Percentiles rank a stretch among this genome's conserved stretches.
Conservation (phyloP, 1,284 basidiomycete genomes). For the Peniophora sp. region DNA sequence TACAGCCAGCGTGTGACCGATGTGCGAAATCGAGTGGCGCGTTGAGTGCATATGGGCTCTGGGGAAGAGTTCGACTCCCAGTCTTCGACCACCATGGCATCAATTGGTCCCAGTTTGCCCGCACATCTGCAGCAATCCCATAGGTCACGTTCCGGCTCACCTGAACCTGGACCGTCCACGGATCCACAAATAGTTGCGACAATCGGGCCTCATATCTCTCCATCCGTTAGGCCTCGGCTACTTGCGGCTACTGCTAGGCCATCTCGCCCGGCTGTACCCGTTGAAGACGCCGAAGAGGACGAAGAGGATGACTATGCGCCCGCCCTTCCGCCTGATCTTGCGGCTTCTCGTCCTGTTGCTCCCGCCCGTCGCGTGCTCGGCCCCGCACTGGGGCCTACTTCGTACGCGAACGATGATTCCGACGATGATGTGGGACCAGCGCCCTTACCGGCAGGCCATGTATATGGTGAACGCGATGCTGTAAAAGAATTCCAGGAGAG, state of each 20-base stretch:
- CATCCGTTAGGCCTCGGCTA: slow-evolving; percentile 16
- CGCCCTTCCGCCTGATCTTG: slow-evolving; percentile 55
- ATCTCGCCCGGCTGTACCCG: slow-evolving; percentile 7
- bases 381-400: slow-evolving; percentile 12
- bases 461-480: slow-evolving; percentile 41
- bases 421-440: slow-evolving; percentile 72
- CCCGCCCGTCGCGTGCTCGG: slow-evolving; percentile 13
- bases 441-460: slow-evolving; percentile 43
- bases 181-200: slow-evolving; percentile 7
- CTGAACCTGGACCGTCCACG: slow-evolving; percentile 8
- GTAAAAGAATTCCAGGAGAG: slow-evolving; percentile 74
- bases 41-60: too few relatives aligned
- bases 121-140: slow-evolving; percentile 24
- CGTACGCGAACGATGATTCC: slow-evolving; percentile 31
- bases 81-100: slow-evolving; percentile 22
- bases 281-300: slow-evolving; percentile 33
- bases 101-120: slow-evolving; percentile 47
- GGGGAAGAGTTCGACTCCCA: too few relatives aligned
- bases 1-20: too few relatives aligned
- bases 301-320: slow-evolving; percentile 58
- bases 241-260: slow-evolving; percentile 11
- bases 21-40: too few relatives aligned
- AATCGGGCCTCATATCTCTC: slow-evolving; percentile 10
- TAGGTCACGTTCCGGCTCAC: slow-evolving; percentile 1
- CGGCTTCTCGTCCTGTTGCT: slow-evolving; percentile 27